phyloP scores from a whole-genome alignment of 805 yeast genomes.

The Yarrowia sp. region DNA sequence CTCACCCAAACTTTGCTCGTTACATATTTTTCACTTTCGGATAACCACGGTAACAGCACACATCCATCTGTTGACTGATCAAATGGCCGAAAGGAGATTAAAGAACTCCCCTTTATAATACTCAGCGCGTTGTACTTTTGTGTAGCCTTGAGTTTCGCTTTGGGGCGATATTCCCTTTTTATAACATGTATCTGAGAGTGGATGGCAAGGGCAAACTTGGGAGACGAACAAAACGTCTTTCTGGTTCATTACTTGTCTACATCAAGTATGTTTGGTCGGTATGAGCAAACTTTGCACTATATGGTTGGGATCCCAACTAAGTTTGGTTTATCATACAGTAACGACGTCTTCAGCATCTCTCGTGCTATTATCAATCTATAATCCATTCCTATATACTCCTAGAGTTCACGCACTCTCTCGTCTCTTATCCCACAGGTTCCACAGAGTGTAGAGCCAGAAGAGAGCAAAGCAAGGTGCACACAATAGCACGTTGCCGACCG shows the following conservation, averaged over 20 bases:
- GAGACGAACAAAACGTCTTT: background rate
- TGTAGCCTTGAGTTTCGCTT: conserved; percentile 25
- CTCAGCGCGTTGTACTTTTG: conserved; percentile 22
- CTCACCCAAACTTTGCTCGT: background rate
- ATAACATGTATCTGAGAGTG: conserved; percentile 8
- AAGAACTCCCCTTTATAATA: conserved; percentile 23
- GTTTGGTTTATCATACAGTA: too few species aligned
- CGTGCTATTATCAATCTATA: background rate
- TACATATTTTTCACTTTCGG: conserved; percentile 24
- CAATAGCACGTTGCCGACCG: conserved; percentile 66
- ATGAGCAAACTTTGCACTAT: too few species aligned
- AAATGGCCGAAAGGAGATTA: conserved; percentile 26
- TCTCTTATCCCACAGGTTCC: conserved; percentile 45
- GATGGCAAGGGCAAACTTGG: background rate
- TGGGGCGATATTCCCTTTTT: conserved; percentile 18
- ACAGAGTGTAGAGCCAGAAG: conserved; percentile 82
- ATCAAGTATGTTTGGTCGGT: background rate
- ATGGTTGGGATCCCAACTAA: background rate
- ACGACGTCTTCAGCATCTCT: too few species aligned
- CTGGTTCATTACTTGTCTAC: background rate
- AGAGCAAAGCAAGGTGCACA: conserved; percentile 72
- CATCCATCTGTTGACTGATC: conserved; percentile 21
- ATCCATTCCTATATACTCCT: background rate
- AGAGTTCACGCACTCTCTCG: background rate
- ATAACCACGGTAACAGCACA: conserved; percentile 22